Base-by-base conservation (phyloP, 1,284 basidiomycete genomes). In the Porogramme epimiltina region DNA sequence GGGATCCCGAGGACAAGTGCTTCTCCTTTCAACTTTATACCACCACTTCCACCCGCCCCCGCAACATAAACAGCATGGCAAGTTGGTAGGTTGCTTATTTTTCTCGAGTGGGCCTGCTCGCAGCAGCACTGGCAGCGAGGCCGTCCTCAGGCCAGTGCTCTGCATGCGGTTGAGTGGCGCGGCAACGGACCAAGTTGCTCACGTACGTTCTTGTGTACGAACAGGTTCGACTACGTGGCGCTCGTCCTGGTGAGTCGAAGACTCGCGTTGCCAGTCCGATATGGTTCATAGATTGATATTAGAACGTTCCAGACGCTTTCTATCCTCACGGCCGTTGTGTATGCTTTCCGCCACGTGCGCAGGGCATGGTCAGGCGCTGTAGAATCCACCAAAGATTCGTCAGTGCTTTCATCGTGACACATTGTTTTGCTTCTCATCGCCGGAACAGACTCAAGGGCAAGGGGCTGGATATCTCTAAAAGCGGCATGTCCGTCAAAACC, bases 401-500 rank as follows among this genome's bases (percentile, higher is more conserved):
- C 28, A 49, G 61, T 62, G 4, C 3, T 37, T 5, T 26, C 39
- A 31, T 36, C 28, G 26, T 24, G 25, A 26, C 22, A 19, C 44
- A 5, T 22, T 9, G 9, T 2, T 11, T 40, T 34, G 42, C 19
- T 9, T 11, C 39, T 33, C n/a, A 31, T 31, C 28, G 28, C 28
- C 13, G 28, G 28, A 6, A 31, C 28, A 87, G 84, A 40, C 68
- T 87, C 37, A 79, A 83, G 65, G 68, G 69, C n/a, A 75, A 71
- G 54, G 85, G 85, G 3, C 69, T 82, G 42, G 66, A 78, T 28
- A 64, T 87, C 39, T 81, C 84, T 0, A 66, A 74, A 18, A 69
- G 72, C 6, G 87, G 87, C 3, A 72, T 89, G 18, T 78, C 81
- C 0, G 74, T 89, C 36, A 87, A 85, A 66, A 88, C 85, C 0